These are phyloP conservation scores for Arabidopsis lyrata DNA, from an alignment of 441 rosid species.

Conservation along the genomic window DNA sequence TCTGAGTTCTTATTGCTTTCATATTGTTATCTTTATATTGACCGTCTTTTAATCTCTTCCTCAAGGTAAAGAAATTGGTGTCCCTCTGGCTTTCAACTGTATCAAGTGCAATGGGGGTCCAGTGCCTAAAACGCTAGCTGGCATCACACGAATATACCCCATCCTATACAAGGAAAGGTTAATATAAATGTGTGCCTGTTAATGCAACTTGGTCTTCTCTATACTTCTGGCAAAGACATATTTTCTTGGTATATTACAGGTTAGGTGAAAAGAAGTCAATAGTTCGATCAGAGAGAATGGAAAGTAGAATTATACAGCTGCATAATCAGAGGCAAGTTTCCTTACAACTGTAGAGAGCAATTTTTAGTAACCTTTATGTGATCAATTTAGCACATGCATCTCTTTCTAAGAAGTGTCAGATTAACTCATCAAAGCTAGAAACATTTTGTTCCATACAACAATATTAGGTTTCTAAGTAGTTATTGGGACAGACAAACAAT, in stretches of 20 bases:
- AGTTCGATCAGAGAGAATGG: slow-evolving; percentile 92
- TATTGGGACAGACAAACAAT: slow-evolving; percentile 2
- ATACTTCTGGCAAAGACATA: slow-evolving; percentile 28
- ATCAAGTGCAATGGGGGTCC: slow-evolving; percentile 91
- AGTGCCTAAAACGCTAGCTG: slow-evolving; percentile 81
- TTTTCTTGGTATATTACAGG: slow-evolving; percentile 50
- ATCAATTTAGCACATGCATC: slow-evolving; percentile 27
- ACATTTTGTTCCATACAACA: slow-evolving; percentile 7
- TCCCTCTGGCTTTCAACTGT: slow-evolving; percentile 91
- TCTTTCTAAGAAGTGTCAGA: slow-evolving; percentile 19
- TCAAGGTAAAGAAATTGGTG: slow-evolving; percentile 69
- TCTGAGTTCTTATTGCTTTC: slow-evolving; percentile 23
- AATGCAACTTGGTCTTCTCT: slow-evolving; percentile 34
- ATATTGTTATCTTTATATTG: slow-evolving; percentile 36
- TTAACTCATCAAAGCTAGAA: slow-evolving; percentile 29
- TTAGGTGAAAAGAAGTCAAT: slow-evolving; percentile 65
- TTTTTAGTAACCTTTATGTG: slow-evolving; percentile 27
- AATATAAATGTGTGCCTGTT: slow-evolving; percentile 38
- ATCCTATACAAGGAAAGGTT: slow-evolving; percentile 93
- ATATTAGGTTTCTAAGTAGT: neutral
- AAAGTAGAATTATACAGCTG: slow-evolving; percentile 62
- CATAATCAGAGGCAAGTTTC: slow-evolving; percentile 61
- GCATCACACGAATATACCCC: slow-evolving; percentile 90
- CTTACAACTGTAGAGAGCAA: slow-evolving; percentile 7
- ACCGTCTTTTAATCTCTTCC: slow-evolving; percentile 43